Conservation (phyloP, 1,284 basidiomycete genomes). For the Melampsora larici-populina region DNA sequence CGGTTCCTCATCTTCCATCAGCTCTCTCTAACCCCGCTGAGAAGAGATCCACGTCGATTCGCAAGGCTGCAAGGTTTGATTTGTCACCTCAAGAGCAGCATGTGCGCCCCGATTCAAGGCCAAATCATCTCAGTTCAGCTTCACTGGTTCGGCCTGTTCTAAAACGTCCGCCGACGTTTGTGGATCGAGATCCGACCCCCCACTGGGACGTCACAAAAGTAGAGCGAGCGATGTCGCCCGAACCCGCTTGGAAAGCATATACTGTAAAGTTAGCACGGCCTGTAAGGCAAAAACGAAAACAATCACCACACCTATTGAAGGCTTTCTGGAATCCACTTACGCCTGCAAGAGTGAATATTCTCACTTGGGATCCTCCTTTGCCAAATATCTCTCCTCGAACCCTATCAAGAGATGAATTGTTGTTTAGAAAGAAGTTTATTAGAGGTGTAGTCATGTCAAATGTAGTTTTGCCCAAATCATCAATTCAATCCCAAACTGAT, state of each 20-base stretch:
- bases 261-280: slow-evolving; percentile 25
- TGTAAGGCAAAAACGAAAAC: slow-evolving; percentile 17
- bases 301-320: slow-evolving; percentile 29
- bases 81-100: background rate
- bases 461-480: slow-evolving; percentile 29
- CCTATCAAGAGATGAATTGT: slow-evolving; percentile 39
- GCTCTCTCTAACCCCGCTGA: slow-evolving; percentile 33
- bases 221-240: slow-evolving; percentile 23
- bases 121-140: background rate
- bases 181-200: slow-evolving; percentile 33
- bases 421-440: slow-evolving; percentile 38
- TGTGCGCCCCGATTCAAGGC: background rate
- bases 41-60: slow-evolving; percentile 15
- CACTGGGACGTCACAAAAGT: slow-evolving; percentile 32
- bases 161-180: slow-evolving; percentile 7
- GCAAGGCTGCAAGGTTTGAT: slow-evolving; percentile 41
- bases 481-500: slow-evolving; percentile 17
- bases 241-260: slow-evolving; percentile 41
- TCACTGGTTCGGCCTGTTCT: background rate
- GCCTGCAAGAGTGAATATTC: slow-evolving; percentile 25
- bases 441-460: slow-evolving; percentile 32
- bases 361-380: slow-evolving; percentile 40
- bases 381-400: slow-evolving; percentile 27
- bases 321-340: slow-evolving; percentile 39
- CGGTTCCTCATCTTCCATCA: slow-evolving; percentile 14